Evolutionary conservation across 306 rosid genomes (phyloP), one percentile per base, ranked within the genome.

Genomic region (Quercus aquifolioides): DNA sequence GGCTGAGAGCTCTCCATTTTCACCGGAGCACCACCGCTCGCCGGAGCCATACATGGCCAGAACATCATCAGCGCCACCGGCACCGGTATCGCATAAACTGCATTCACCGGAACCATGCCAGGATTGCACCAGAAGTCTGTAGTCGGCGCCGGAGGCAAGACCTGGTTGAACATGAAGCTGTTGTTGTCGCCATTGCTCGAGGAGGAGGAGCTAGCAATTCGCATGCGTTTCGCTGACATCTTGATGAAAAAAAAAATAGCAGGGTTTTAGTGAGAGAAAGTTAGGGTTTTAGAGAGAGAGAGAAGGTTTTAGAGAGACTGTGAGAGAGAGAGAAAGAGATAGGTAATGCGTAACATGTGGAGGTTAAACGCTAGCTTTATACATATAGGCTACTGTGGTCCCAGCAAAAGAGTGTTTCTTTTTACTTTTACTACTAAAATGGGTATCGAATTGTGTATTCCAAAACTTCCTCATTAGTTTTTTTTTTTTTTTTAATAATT

Each of bases 211-310:
- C 3, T 62, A 9, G 35, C 12, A 19, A 7, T 69, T 12, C 67
- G 72, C 21, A 49, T 28, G 28, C 84, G 65, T 28, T 75, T 80
- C 2, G 65, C 55, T 4, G 64, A 49, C 71, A 71, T 41, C 46
- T 41, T 41, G 12, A 41, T 8, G 12, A 41, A 3, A 41, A 7
- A 8, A 8, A 35, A 8, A 41, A 41, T 41, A 41, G 46, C 12
- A 41, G 1, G 46, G 75, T 3, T 20, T 11, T 9, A 35, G 52
- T 33, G 17, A 68, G 46, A 23, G 60, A 17, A 3, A 38, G 55
- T 21, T 80, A 80, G 79, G 83, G 70, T 63, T 80, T 74, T 25
- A 64, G 62, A 26, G n/a, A 64, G 14, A 49, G 64, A 52, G 71
- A 7, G 14, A 62, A 23, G 23, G 23, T 23, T 23, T 23, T 23